Base-by-base conservation (phyloP, 2,329 filamentous ascomycete genomes). In the Pseudogymnoascus sp. region DNA sequence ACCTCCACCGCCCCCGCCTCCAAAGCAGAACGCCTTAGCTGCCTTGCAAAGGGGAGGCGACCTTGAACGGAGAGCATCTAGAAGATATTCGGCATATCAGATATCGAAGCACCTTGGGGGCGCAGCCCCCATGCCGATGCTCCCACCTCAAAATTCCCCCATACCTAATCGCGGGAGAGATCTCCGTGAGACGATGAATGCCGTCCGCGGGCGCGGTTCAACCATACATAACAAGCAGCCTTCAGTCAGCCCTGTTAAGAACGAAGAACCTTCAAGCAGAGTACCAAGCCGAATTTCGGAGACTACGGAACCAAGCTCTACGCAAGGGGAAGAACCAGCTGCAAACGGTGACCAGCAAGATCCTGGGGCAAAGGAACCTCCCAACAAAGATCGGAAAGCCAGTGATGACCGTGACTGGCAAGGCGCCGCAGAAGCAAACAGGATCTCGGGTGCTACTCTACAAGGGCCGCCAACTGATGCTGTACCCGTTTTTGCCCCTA, bases 71-170 rank as follows among this genome's bases (percentile, higher is more conserved):
- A 84, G 94, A 71, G 94, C 94, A 0, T 99, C 94, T 12, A 83
- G 93, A 67, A 82, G 94, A 70, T 99, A 97, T 72, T 97, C 94
- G 1, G 89, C 92, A 60, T 99, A 97, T 72, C 94, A 99, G 71
- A 96, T 99, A 67, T 90, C 91, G 50, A 97, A 97, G 71, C 92
- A 96, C 69, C 79, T 97, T 1, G 93, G 93, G 9, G 83, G 86
- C 74, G 91, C 90, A 18, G 87, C 97, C 14, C 91, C 92, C 6
- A 89, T 95, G 73, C 82, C 97, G 20, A 87, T 95, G 70, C 83
- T 97, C 18, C 92, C 93, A 25, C 80, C 89, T 28, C 91, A 95
- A 71, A 91, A 87, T 64, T 87, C 88, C 3, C 90, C 90, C 1
- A 82, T 93, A 65, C 92, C 92, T 4, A 96, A 96, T 70, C 83